Evolutionary conservation across 805 yeast species (phyloP).

Genomic region (Cyberlindnera euphorbiae): DNA sequence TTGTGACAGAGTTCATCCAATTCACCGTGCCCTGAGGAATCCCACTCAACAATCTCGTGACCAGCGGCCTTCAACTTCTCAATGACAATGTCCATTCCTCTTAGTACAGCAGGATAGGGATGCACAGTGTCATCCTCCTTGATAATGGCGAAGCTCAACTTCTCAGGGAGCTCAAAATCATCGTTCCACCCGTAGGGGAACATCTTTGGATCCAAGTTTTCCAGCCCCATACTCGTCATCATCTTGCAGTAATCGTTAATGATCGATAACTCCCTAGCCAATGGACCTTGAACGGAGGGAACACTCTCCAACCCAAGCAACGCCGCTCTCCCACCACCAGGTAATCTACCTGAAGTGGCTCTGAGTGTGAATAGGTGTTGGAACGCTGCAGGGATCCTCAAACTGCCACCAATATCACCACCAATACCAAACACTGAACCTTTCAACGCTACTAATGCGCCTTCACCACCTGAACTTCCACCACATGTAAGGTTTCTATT

Average conservation of each 20-base stretch:
- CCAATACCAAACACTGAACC: constrained; percentile 53
- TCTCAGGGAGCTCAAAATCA: constrained; percentile 29
- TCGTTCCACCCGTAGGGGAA: constrained; percentile 39
- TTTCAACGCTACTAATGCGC: constrained; percentile 38
- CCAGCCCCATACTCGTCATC: constrained; percentile 32
- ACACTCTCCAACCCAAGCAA: constrained; percentile 29
- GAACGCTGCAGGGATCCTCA: constrained; percentile 43
- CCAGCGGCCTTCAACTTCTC: constrained; percentile 37
- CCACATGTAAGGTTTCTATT: constrained; percentile 42
- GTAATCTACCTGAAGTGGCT: constrained; percentile 43
- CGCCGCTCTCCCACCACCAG: constrained; percentile 25
- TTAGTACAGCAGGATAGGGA: constrained; percentile 45
- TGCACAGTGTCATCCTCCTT: constrained; percentile 39
- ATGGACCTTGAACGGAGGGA: constrained; percentile 44
- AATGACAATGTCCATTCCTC: constrained; percentile 37
- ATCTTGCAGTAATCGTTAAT: constrained; percentile 31
- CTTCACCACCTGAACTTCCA: constrained; percentile 54
- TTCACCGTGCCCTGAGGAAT: constrained; percentile 31
- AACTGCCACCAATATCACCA: constrained; percentile 51
- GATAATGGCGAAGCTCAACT: constrained; percentile 38
- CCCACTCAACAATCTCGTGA: constrained; percentile 47
- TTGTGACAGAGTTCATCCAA: constrained; percentile 29
- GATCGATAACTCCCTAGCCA: constrained; percentile 34
- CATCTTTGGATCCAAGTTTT: constrained; percentile 39
- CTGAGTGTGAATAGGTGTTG: constrained; percentile 38